Evolutionary conservation across 768 basidiomycete species (phyloP).

Genomic region (Mycena sanguinolenta): DNA sequence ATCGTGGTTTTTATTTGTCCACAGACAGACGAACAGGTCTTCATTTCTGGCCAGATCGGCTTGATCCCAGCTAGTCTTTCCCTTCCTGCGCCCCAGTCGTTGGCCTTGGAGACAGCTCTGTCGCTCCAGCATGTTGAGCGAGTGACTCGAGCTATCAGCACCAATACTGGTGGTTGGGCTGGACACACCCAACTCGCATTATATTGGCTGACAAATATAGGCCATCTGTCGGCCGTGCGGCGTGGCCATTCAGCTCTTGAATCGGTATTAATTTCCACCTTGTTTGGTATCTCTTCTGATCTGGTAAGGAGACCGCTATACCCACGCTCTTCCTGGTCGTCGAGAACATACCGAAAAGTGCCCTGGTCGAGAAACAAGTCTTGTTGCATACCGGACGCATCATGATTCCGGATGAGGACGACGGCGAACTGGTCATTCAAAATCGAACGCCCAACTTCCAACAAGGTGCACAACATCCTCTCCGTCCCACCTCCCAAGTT

Average conservation of each 20-base stretch:
- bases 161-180: slow-evolving; percentile 68
- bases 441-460: slow-evolving; percentile 52
- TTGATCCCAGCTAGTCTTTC: slow-evolving; percentile 81
- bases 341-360: slow-evolving; percentile 77
- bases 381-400: slow-evolving; percentile 77
- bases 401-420: slow-evolving; percentile 61
- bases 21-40: slow-evolving; percentile 82
- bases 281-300: not conserved
- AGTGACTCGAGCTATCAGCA: slow-evolving; percentile 71
- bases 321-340: slow-evolving; percentile 73
- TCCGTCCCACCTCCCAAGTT: not conserved
- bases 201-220: slow-evolving; percentile 73
- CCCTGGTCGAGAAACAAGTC: slow-evolving; percentile 83
- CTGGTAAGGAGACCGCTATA: slow-evolving; percentile 37
- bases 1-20: not conserved
- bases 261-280: slow-evolving; percentile 30
- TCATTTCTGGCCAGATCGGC: slow-evolving; percentile 96
- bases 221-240: slow-evolving; percentile 56
- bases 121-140: slow-evolving; percentile 85
- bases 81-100: slow-evolving; percentile 71
- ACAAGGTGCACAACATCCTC: slow-evolving; percentile 51
- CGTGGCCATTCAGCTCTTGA: slow-evolving; percentile 49
- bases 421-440: slow-evolving; percentile 54
- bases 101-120: slow-evolving; percentile 78
- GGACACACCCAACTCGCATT: slow-evolving; percentile 75